phyloP scores from a whole-genome alignment of 1,139 yeast species.

The Hemisphaericaspora subhashii region DNA sequence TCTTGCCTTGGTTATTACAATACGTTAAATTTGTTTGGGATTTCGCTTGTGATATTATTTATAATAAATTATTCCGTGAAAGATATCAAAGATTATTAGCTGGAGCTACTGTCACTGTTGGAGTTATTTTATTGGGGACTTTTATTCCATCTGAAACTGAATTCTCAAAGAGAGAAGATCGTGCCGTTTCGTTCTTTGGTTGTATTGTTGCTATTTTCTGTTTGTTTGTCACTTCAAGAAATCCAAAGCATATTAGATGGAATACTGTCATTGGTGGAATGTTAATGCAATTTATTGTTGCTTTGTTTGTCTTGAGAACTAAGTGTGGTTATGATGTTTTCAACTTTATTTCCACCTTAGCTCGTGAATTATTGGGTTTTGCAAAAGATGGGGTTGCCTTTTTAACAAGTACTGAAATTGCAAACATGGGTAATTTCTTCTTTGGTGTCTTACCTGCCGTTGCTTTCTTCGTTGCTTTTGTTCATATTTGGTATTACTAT shows the following conservation, averaged over 20 bases:
- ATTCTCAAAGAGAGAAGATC: slow-evolving; percentile 50
- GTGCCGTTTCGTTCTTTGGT: slow-evolving; percentile 64
- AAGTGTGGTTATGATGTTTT: slow-evolving; percentile 62
- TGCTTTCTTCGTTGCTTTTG: slow-evolving; percentile 63
- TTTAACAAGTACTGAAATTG: slow-evolving; percentile 43
- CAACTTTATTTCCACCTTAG: slow-evolving; percentile 60
- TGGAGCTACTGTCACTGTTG: slow-evolving; percentile 48
- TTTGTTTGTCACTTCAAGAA: slow-evolving; percentile 48
- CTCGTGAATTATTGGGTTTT: slow-evolving; percentile 60
- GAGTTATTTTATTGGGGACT: slow-evolving; percentile 53
- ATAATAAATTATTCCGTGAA: slow-evolving; percentile 35
- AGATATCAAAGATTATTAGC: slow-evolving; percentile 40
- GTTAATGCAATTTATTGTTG: slow-evolving; percentile 62
- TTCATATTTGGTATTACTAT: slow-evolving; percentile 61
- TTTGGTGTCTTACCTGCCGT: slow-evolving; percentile 64
- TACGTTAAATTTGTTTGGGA: slow-evolving; percentile 41
- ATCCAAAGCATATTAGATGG: slow-evolving; percentile 54
- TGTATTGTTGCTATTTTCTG: slow-evolving; percentile 47
- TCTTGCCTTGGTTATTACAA: slow-evolving; percentile 32
- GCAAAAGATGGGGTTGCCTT: slow-evolving; percentile 66
- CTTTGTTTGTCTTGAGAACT: slow-evolving; percentile 63
- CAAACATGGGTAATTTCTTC: slow-evolving; percentile 50
- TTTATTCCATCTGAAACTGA: slow-evolving; percentile 55
- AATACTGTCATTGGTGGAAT: slow-evolving; percentile 63
- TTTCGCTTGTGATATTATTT: slow-evolving; percentile 36